Base-by-base conservation (phyloP, 2,329 filamentous ascomycete genomes). In the Endocalyx cinctus region DNA sequence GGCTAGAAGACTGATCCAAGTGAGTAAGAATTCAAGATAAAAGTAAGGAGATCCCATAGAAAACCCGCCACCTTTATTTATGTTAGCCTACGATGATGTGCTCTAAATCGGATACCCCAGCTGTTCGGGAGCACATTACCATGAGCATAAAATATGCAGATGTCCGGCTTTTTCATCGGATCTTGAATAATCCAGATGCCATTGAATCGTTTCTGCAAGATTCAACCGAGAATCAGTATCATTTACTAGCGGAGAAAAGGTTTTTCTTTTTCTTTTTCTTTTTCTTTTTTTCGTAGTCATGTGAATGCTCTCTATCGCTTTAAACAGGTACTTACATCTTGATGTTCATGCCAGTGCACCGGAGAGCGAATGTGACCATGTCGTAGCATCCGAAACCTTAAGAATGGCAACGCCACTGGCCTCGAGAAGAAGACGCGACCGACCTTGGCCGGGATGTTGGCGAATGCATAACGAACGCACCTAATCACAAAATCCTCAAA, bases 131-230 rank as follows among this genome's bases (percentile, higher is more conserved):
- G n/a, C n/a, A n/a, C n/a, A n/a, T 46, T 62, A 82, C 83, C 87
- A 54, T 94, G 87, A 25, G 77, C 75, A 54, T 92, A 92, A 55
- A 87, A 90, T 2, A 94, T 60, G n/a, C 88, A 79, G 35, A 92
- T 65, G 53, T 92, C 86, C 0, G 85, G 82, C 34, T 73, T 66
- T 30, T 67, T 61, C 25, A 69, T 64, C 12, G 74, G 69, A 46
- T 86, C 71, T 27, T 73, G 62, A 26, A 74, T 72, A 30, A 88
- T 75, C 79, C 84, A 90, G 4, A 90, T 60, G 3, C 86, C 86
- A 38, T 68, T 68, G 37, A 80, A 72, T 28, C 60, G 62, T 32
- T 63, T 55, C 64, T 69, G 33, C 39, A 51, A 45, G 17, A 18
- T n/a, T 48, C 17, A 12, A 8, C 20, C 20, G 13, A 19, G 10